These are phyloP conservation scores for Diutina sp. DNA, from an alignment of 1,139 yeast species.

Conservation along the genomic window DNA sequence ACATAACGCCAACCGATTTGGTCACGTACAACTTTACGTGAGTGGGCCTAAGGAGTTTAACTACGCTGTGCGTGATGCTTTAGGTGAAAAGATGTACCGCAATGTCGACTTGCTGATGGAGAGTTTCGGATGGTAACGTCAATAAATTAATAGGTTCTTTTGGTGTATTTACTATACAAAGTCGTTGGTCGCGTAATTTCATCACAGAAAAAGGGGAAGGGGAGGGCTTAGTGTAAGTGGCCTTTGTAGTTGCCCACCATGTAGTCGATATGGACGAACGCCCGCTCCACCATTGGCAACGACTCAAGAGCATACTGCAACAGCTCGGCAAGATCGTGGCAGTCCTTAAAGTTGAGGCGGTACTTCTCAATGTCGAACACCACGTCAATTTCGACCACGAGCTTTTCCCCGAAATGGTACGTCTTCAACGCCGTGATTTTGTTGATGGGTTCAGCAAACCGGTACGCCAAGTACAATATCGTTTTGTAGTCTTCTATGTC, in stretches of 20 bases:
- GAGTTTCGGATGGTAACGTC: neutral
- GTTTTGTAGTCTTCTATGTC: slow-evolving; percentile 50
- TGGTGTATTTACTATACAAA: neutral
- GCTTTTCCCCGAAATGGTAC: slow-evolving; percentile 68
- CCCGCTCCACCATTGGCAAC: slow-evolving; percentile 64
- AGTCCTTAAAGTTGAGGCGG: slow-evolving; percentile 43
- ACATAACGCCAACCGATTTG: neutral
- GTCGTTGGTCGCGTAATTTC: neutral
- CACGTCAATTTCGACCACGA: slow-evolving; percentile 67
- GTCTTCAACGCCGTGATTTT: slow-evolving; percentile 58
- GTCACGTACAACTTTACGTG: neutral
- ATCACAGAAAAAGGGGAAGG: too few relatives aligned
- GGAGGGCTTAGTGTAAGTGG: slow-evolving; percentile 19
- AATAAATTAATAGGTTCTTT: neutral
- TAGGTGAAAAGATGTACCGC: neutral
- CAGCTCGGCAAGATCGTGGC: slow-evolving; percentile 75
- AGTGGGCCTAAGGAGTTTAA: neutral
- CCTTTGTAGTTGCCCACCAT: slow-evolving; percentile 42
- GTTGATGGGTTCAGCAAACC: slow-evolving; percentile 59
- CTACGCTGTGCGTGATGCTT: neutral
- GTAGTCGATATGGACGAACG: slow-evolving; percentile 73
- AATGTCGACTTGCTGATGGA: neutral
- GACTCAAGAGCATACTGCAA: slow-evolving; percentile 72
- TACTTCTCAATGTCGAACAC: slow-evolving; percentile 38
- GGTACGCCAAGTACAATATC: slow-evolving; percentile 49